Percentiles rank a stretch among this genome's conserved stretches.
phyloP scores from a whole-genome alignment of 371 early-diverging fungal genomes.

The Ordospora colligata region DNA sequence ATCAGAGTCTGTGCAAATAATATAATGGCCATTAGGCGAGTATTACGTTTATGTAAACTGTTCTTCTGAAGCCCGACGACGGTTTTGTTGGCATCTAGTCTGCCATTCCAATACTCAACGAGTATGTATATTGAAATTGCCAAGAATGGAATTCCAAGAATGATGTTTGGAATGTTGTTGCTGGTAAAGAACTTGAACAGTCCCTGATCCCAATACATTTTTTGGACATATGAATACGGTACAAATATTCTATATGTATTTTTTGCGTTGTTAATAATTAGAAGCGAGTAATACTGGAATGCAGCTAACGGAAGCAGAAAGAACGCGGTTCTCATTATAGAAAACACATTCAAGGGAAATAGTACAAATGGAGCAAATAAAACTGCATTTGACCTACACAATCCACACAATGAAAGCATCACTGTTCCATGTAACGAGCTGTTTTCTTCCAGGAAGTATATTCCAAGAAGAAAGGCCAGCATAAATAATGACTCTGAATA shows the following conservation, averaged over 20 bases:
- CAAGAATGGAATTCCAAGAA: conserved; percentile 56
- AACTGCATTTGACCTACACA: conserved; percentile 58
- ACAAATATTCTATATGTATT: conserved; percentile 28
- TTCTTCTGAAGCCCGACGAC: neutral
- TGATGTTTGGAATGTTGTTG: conserved; percentile 57
- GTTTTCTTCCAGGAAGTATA: conserved; percentile 12
- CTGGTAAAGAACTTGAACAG: conserved; percentile 53
- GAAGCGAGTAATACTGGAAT: conserved; percentile 48
- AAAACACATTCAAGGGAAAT: neutral
- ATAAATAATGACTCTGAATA: conserved; percentile 60
- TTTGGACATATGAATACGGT: conserved; percentile 58
- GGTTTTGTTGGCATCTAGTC: neutral
- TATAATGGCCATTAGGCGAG: conserved; percentile 17
- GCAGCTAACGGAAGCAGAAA: conserved; percentile 32
- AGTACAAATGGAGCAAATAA: conserved; percentile 45
- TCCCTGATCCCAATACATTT: conserved; percentile 60
- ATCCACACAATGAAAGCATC: conserved; percentile 37
- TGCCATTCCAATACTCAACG: conserved; percentile 7
- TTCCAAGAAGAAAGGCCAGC: conserved; percentile 40
- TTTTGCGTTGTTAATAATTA: conserved; percentile 16
- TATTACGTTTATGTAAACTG: neutral
- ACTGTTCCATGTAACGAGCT: neutral
- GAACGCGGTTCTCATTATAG: neutral
- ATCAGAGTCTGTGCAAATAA: conserved; percentile 51
- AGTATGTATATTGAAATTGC: conserved; percentile 30